A percentile compares a stretch with the other conserved stretches of the same genome.
These are phyloP conservation scores for Aspergillus sp. DNA, from an alignment of 2,329 filamentous ascomycete species.

Conservation along the genomic window DNA sequence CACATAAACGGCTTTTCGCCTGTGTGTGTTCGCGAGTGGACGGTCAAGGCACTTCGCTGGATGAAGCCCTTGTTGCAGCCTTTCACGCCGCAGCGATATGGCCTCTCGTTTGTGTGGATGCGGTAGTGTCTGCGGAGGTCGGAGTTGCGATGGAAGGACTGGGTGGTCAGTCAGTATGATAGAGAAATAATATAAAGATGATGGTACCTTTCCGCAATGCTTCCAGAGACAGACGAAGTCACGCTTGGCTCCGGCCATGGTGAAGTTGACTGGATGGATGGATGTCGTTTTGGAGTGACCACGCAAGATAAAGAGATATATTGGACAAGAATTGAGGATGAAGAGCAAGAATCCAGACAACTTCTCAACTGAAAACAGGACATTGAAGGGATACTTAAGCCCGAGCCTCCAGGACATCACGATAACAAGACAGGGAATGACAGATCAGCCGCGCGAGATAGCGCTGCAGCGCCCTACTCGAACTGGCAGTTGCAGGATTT, in stretches of 20 bases:
- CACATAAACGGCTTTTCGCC: constrained; percentile 47
- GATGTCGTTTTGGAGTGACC: no score
- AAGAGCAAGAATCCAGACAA: no score
- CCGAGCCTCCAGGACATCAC: no score
- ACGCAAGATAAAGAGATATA: no score
- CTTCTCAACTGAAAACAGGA: no score
- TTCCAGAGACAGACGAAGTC: constrained; percentile 47
- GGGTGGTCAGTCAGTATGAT: constrained; percentile 17
- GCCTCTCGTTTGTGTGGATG: constrained; percentile 50
- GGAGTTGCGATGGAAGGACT: constrained; percentile 51
- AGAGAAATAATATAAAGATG: not conserved
- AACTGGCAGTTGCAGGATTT: no score
- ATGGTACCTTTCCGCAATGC: constrained; percentile 43
- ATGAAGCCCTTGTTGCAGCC: constrained; percentile 51
- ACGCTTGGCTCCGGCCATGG: constrained; percentile 42
- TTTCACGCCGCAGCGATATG: constrained; percentile 46
- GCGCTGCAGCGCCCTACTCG: no score
- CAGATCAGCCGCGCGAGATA: no score
- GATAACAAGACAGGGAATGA: no score
- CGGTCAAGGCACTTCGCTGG: constrained; percentile 48
- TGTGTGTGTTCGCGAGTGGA: constrained; percentile 46
- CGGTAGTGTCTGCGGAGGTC: constrained; percentile 49
- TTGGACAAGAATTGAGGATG: no score
- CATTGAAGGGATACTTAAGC: no score
- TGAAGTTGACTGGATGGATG: not conserved